phyloP scores from a whole-genome alignment of 2,329 filamentous ascomycete genomes.

The Cadophora gregata region DNA sequence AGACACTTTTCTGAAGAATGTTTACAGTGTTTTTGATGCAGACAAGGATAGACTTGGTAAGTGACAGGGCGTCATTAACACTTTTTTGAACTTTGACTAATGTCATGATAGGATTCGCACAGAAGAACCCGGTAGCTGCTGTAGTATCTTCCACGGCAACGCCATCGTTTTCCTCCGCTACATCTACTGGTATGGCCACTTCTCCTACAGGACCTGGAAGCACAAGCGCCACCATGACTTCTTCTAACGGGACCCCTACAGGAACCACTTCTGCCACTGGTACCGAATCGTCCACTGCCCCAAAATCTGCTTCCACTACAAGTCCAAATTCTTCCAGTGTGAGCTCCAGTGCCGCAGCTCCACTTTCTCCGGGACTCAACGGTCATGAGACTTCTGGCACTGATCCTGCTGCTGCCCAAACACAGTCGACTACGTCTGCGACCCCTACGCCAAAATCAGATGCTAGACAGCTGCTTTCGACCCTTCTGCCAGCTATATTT shows the following conservation, averaged over 20 bases:
- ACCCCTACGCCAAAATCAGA: slow-evolving; percentile 21
- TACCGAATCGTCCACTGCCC: slow-evolving; percentile 12
- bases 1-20: slow-evolving; percentile 87
- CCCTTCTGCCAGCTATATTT: slow-evolving; percentile 14
- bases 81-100: slow-evolving; percentile 23
- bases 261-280: slow-evolving; percentile 21
- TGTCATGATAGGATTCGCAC: slow-evolving; percentile 33
- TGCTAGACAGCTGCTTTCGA: slow-evolving; percentile 12
- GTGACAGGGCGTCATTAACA: slow-evolving; percentile 32
- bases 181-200: slow-evolving; percentile 35
- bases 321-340: slow-evolving; percentile 31
- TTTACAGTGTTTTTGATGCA: slow-evolving; percentile 84
- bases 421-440: slow-evolving; percentile 21
- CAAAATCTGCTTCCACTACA: slow-evolving; percentile 29
- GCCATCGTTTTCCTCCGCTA: slow-evolving; percentile 26
- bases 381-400: slow-evolving; percentile 47
- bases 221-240: slow-evolving; percentile 12
- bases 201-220: slow-evolving; percentile 19
- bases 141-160: slow-evolving; percentile 25
- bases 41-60: slow-evolving; percentile 69
- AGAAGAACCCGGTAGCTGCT: slow-evolving; percentile 23
- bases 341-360: neutral
- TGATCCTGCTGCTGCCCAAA: slow-evolving; percentile 23
- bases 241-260: slow-evolving; percentile 18
- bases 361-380: slow-evolving; percentile 44